These are phyloP conservation scores for Agroathelia rolfsii DNA, from an alignment of 1,284 basidiomycete genomes.

Conservation along the genomic window DNA sequence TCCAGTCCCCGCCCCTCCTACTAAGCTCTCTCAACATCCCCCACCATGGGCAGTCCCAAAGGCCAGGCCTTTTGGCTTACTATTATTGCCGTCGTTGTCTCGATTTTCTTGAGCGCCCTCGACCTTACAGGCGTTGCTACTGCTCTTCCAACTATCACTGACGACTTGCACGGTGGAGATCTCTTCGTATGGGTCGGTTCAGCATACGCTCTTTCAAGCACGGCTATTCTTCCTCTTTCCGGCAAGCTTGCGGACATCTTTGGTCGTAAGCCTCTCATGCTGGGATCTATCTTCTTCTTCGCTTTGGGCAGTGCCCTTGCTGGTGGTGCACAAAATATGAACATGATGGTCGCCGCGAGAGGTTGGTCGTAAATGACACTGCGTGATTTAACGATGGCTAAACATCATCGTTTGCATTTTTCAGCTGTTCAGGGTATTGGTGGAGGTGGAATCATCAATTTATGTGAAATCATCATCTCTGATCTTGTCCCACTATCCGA, in stretches of 20 bases:
- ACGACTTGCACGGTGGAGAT: constrained; percentile 11
- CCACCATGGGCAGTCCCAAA: constrained; percentile 7
- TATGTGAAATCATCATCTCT: constrained; percentile 25
- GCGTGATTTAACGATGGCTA: neutral
- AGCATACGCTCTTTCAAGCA: constrained; percentile 27
- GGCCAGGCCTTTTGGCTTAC: constrained; percentile 16
- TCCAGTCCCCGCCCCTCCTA: too few relatives aligned
- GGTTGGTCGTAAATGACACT: constrained; percentile 4
- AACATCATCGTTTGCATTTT: neutral
- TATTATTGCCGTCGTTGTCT: constrained; percentile 14
- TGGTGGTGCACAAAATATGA: constrained; percentile 26
- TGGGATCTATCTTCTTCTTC: constrained; percentile 23
- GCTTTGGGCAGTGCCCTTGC: constrained; percentile 26
- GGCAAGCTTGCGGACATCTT: constrained; percentile 26
- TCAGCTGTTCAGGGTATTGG: constrained; percentile 28
- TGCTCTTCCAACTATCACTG: constrained; percentile 20
- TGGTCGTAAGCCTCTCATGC: constrained; percentile 25
- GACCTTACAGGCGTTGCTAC: constrained; percentile 24
- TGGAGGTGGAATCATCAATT: constrained; percentile 25
- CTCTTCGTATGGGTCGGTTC: constrained; percentile 27
- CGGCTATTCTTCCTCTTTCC: constrained; percentile 23
- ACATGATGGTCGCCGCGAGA: constrained; percentile 24
- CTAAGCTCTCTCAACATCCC: too few relatives aligned
- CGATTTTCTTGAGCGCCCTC: constrained; percentile 19
- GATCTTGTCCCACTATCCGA: constrained; percentile 28